Conservation (phyloP, 768 basidiomycete genomes). For the Leucocoprinus leucothites region DNA sequence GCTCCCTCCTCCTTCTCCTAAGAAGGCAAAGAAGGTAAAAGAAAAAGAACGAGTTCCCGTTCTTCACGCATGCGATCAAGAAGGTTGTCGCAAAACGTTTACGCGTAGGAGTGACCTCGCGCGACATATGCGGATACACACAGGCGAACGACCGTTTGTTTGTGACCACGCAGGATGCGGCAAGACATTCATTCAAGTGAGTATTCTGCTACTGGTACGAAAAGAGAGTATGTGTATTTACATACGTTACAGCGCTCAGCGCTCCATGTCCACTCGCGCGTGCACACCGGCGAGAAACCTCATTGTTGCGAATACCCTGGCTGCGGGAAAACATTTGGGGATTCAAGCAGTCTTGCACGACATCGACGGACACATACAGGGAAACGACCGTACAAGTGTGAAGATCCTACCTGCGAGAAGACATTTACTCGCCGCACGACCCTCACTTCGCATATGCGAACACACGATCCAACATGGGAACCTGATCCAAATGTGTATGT, state of each 20-base stretch:
- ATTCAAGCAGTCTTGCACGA: conserved; percentile 88
- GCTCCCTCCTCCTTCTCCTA: conserved; percentile 19
- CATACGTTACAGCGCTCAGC: conserved; percentile 67
- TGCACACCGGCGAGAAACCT: conserved; percentile 92
- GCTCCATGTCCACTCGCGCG: conserved; percentile 82
- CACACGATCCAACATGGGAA: conserved; percentile 82
- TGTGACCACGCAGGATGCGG: conserved; percentile 73
- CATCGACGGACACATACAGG: conserved; percentile 89
- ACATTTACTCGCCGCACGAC: conserved; percentile 86
- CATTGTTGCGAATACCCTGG: conserved; percentile 88
- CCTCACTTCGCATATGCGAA: conserved; percentile 83
- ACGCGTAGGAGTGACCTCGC: conserved; percentile 80
- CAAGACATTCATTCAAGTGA: conserved; percentile 90
- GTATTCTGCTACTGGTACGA: conserved; percentile 13
- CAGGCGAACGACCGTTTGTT: conserved; percentile 82
- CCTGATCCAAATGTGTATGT: conserved; percentile 80
- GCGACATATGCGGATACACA: conserved; percentile 87
- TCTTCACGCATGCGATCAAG: conserved; percentile 64
- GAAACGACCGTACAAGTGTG: conserved; percentile 84
- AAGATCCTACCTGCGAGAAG: conserved; percentile 79
- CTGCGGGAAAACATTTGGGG: conserved; percentile 85
- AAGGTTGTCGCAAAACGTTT: conserved; percentile 78
- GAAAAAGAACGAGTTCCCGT: conserved; percentile 46
- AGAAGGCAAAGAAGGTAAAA: conserved; percentile 34
- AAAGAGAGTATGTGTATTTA: conserved; percentile 10